Conservation (phyloP, 768 basidiomycete species). For the Xerocomus spinulosus region DNA sequence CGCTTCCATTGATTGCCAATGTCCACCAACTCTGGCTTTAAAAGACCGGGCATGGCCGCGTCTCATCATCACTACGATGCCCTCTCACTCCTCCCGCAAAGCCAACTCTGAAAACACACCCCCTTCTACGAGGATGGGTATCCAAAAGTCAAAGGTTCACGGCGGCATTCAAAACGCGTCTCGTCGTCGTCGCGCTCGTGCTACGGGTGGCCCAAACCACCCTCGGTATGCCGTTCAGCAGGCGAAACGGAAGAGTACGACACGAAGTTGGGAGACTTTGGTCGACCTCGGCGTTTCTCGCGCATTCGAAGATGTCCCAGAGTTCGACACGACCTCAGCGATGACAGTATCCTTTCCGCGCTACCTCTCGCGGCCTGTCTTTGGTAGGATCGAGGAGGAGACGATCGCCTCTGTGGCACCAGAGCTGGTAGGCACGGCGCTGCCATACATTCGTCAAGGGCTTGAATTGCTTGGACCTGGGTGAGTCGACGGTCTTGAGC, state of each 20-base stretch:
- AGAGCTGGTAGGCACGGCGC: constrained; percentile 21
- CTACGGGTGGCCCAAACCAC: constrained; percentile 24
- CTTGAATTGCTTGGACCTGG: constrained; percentile 26
- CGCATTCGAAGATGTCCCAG: constrained; percentile 3
- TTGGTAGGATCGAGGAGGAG: constrained; percentile 10
- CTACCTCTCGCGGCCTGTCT: constrained; percentile 20
- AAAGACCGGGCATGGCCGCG: not conserved
- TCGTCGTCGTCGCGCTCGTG: constrained; percentile 39
- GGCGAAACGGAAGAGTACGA: constrained; percentile 34
- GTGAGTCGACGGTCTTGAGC: constrained; percentile 10
- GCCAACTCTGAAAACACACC: constrained; percentile 34
- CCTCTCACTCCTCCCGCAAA: constrained; percentile 22
- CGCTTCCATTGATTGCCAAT: constrained; percentile 6
- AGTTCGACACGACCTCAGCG: constrained; percentile 4
- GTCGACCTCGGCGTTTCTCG: constrained; percentile 30
- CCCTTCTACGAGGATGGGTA: constrained; percentile 17
- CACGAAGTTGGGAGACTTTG: constrained; percentile 12
- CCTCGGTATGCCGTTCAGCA: constrained; percentile 35
- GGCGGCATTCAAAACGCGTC: constrained; percentile 31
- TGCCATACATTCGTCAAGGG: constrained; percentile 26
- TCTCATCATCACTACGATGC: constrained; percentile 21
- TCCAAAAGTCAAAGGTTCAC: constrained; percentile 16
- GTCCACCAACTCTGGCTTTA: not conserved
- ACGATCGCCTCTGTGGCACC: constrained; percentile 22
- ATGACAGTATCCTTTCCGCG: constrained; percentile 20